Evolutionary conservation across 768 basidiomycete species (phyloP).

Genomic region (Lactifluus echinatus): DNA sequence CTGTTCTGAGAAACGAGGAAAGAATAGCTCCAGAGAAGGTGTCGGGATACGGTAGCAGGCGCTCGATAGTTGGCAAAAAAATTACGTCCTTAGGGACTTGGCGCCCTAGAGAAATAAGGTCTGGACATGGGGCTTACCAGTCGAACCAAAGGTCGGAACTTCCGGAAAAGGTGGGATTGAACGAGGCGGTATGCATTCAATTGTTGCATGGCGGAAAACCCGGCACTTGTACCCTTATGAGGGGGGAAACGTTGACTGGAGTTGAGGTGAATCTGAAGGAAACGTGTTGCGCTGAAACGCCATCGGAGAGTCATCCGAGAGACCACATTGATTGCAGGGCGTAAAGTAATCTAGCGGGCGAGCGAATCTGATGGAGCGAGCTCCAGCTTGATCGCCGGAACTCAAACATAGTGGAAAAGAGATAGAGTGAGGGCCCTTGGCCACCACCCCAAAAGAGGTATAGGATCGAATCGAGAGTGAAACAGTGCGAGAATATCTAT

Average conservation of each 20-base stretch:
- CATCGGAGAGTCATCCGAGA: background rate
- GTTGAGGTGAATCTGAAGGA: background rate
- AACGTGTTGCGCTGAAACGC: background rate
- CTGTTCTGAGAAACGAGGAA: constrained; percentile 2
- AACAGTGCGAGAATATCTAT: constrained; percentile 2
- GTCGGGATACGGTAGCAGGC: background rate
- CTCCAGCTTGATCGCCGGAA: background rate
- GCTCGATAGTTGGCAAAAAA: constrained; percentile 2
- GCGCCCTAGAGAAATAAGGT: constrained; percentile 15
- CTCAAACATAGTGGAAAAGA: background rate
- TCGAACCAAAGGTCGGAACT: background rate
- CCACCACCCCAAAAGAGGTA: background rate
- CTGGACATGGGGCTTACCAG: background rate
- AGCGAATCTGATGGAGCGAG: background rate
- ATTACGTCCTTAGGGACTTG: constrained; percentile 10
- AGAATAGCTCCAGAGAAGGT: background rate
- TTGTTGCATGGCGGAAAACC: background rate
- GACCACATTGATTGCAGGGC: constrained; percentile 1
- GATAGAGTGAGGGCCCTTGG: background rate
- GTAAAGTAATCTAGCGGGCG: background rate
- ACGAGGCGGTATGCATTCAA: background rate
- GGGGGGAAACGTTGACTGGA: background rate
- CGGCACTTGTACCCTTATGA: background rate
- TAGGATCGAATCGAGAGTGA: background rate
- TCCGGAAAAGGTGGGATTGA: background rate